Evolutionary conservation across 1,284 basidiomycete species (phyloP).

Genomic region (Leccinum griseonigrum): DNA sequence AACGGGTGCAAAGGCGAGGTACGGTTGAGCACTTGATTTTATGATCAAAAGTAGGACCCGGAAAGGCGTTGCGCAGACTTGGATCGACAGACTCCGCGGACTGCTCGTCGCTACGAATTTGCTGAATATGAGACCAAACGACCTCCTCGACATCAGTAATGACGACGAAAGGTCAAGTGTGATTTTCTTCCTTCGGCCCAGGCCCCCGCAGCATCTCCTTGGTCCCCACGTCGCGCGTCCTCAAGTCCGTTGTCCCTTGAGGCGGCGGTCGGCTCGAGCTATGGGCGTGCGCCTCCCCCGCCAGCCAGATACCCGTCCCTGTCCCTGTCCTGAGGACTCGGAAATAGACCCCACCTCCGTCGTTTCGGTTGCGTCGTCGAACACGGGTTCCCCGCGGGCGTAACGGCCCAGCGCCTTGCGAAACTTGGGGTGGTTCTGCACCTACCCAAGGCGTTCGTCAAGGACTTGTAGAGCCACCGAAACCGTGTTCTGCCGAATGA

Average conservation of each 20-base stretch:
- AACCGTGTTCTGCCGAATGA: slow-evolving; percentile 68
- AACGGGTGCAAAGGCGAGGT: too few relatives aligned
- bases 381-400: slow-evolving; percentile 43
- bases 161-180: too few relatives aligned
- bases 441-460: slow-evolving; percentile 50
- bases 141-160: too few relatives aligned
- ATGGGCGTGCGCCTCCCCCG: slow-evolving; percentile 55
- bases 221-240: slow-evolving; percentile 55
- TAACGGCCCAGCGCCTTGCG: slow-evolving; percentile 48
- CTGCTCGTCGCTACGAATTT: too few relatives aligned
- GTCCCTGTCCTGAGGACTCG: slow-evolving; percentile 9
- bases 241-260: slow-evolving; percentile 48
- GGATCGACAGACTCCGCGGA: too few relatives aligned
- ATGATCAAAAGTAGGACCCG: too few relatives aligned
- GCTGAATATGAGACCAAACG: too few relatives aligned
- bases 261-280: slow-evolving; percentile 44
- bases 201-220: slow-evolving; percentile 65
- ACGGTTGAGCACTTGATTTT: too few relatives aligned
- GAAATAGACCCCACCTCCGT: background rate
- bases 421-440: slow-evolving; percentile 47
- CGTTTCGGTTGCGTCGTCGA: slow-evolving; percentile 17
- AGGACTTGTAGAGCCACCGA: slow-evolving; percentile 60
- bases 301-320: slow-evolving; percentile 48
- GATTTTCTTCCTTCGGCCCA: slow-evolving; percentile 44
- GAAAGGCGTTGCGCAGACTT: too few relatives aligned